These are phyloP conservation scores for Didymella arachidicola DNA, from an alignment of 2,329 filamentous ascomycete genomes.

Conservation along the genomic window DNA sequence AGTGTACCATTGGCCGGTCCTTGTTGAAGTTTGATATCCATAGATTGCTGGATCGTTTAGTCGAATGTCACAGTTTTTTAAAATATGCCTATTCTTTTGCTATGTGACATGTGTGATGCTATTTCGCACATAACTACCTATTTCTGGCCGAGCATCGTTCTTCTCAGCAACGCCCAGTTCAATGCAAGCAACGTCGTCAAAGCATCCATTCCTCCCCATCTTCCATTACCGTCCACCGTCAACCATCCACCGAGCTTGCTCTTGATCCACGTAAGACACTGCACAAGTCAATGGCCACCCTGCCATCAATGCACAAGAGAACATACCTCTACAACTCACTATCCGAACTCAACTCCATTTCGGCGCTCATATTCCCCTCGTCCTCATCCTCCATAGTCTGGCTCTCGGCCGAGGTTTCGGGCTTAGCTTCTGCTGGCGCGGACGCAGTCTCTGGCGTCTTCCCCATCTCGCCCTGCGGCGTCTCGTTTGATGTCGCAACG, in stretches of 20 bases:
- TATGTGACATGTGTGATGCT: neutral
- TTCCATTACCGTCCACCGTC: neutral
- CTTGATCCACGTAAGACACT: neutral
- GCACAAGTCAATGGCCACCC: neutral
- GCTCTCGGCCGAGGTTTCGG: neutral
- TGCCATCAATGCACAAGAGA: neutral
- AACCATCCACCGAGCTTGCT: neutral
- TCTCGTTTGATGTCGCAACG: neutral
- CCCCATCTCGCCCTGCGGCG: neutral
- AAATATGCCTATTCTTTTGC: neutral
- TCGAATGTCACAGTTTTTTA: neutral
- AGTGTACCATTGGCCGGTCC: conserved; percentile 11
- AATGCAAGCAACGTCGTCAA: neutral
- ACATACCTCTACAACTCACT: conserved; percentile 10
- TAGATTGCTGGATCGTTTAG: conserved; percentile 17
- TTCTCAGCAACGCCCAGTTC: neutral
- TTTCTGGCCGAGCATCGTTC: neutral
- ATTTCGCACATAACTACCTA: neutral
- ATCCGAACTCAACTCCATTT: conserved; percentile 14
- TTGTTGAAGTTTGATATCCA: conserved; percentile 14
- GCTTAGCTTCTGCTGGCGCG: neutral
- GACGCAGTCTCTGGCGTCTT: neutral
- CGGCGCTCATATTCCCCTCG: conserved; percentile 2
- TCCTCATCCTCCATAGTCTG: neutral
- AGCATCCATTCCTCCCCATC: neutral